phyloP scores from a whole-genome alignment of 176 grass and related monocot species.

The Chloris gayana region DNA sequence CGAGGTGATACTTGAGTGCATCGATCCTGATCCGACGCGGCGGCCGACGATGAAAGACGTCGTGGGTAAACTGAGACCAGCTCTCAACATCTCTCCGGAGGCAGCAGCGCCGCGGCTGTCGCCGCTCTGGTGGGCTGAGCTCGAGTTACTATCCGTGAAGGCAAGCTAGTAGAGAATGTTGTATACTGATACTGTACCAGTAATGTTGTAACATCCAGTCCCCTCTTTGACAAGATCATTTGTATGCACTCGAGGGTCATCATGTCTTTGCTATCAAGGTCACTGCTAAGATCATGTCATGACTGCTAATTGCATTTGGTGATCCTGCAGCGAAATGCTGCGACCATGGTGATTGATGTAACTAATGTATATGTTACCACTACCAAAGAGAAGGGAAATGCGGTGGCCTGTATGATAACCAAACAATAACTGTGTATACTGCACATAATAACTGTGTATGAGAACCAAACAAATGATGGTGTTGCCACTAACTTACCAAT shows the following conservation, averaged over 20 bases:
- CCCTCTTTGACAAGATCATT: not conserved
- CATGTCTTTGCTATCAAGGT: slow-evolving; percentile 22
- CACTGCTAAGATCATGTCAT: too few relatives aligned
- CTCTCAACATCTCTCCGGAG: slow-evolving; percentile 71
- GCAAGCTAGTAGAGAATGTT: slow-evolving; percentile 54
- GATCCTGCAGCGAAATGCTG: slow-evolving; percentile 5
- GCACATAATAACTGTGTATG: slow-evolving; percentile 16
- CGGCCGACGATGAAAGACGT: slow-evolving; percentile 68
- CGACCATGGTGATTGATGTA: slow-evolving; percentile 12
- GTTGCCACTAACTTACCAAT: not conserved
- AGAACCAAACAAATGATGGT: slow-evolving; percentile 18
- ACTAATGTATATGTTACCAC: slow-evolving; percentile 30
- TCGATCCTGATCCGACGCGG: slow-evolving; percentile 45
- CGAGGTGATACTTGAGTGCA: slow-evolving; percentile 71
- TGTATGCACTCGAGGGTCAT: slow-evolving; percentile 3
- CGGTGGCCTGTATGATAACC: slow-evolving; percentile 7
- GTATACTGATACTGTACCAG: slow-evolving; percentile 32
- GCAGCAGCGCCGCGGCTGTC: slow-evolving; percentile 71
- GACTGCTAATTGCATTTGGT: not conserved
- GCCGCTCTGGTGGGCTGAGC: slow-evolving; percentile 98
- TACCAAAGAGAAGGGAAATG: slow-evolving; percentile 24
- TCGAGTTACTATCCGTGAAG: slow-evolving; percentile 86
- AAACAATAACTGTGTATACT: too few relatives aligned
- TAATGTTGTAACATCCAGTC: slow-evolving; percentile 14
- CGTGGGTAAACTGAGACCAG: slow-evolving; percentile 48